Evolutionary conservation across 192 early-diverging fungal genomes (phyloP), one percentile per base, ranked within the genome.

Genomic region (Coemansia sp.): DNA sequence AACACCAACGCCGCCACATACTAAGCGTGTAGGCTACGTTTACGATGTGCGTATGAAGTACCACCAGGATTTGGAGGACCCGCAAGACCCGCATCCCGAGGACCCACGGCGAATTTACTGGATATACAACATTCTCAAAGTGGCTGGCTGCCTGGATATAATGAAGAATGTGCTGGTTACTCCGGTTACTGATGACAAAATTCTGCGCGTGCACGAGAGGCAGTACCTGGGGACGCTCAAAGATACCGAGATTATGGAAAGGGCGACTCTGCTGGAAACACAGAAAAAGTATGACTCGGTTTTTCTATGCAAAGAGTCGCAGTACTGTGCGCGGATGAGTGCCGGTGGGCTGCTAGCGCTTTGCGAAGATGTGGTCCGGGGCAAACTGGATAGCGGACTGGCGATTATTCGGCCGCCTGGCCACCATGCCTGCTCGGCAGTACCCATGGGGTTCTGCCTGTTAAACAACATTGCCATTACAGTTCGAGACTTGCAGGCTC

Each of bases 361-460:
- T 6, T 91, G 91, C 61, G 71, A 85, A 22, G 87, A 86, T 15
- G 92, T 98, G 0, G 85, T 84, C 14, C 62, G 28, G 0, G 87
- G 88, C 19, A 59, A 66, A 15, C 82, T 94, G 25, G 57, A 81
- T 11, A 93, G 94, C 61, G 94, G 89, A 1, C 81, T 98, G 62
- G 95, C 95, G 0, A 87, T 96, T 44, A 84, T 98, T 37, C 82
- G 95, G 65, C 95, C 95, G 3, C 95, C 95, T 1, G 95, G 95
- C 11, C 95, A 98, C 78, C 95, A 97, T 72, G 91, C 95, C 0
- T 93, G 94, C 56, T 51, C 69, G 4, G 81, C 87, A 54, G 74
- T 83, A 51, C 75, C 88, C 10, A 94, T 88, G 85, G 95, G 95
- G 6, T 98, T 96, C 54, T 96, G 96, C 62, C 52, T 95, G 10